Conservation (phyloP, 805 yeast genomes). For the Tetrapisispora fleetii region DNA sequence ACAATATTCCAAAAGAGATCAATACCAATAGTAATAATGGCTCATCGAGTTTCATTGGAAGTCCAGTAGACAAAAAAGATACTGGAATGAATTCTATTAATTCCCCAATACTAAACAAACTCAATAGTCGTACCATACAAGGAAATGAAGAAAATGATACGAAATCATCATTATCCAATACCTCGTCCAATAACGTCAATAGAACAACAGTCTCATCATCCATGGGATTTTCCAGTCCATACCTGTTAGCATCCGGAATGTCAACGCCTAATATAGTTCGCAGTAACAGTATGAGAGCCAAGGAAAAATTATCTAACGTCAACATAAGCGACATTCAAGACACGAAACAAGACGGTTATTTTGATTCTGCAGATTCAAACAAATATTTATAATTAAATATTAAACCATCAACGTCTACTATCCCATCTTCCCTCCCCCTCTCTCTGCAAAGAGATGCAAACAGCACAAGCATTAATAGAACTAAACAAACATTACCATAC, state of each 20-base stretch:
- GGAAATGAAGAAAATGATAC: slow-evolving; percentile 1
- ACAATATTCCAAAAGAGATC: neutral
- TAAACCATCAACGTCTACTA: neutral
- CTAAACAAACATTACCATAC: no score
- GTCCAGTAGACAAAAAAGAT: neutral
- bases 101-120: neutral
- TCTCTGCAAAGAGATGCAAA: no score
- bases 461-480: no score
- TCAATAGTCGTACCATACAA: neutral
- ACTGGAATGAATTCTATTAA: neutral
- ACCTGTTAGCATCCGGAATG: slow-evolving; percentile 53
- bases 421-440: neutral
- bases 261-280: slow-evolving; percentile 38
- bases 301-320: neutral
- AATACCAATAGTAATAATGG: slow-evolving; percentile 4
- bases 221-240: slow-evolving; percentile 58
- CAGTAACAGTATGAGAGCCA: slow-evolving; percentile 6
- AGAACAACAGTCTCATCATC: slow-evolving; percentile 20
- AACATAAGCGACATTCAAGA: neutral
- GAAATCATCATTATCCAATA: slow-evolving; percentile 11
- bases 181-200: slow-evolving; percentile 7
- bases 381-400: neutral
- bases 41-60: neutral
- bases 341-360: neutral
- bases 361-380: neutral